These are phyloP conservation scores for Phaeosphaeriaceae sp. DNA, from an alignment of 2,329 filamentous ascomycete species.

Conservation along the genomic window DNA sequence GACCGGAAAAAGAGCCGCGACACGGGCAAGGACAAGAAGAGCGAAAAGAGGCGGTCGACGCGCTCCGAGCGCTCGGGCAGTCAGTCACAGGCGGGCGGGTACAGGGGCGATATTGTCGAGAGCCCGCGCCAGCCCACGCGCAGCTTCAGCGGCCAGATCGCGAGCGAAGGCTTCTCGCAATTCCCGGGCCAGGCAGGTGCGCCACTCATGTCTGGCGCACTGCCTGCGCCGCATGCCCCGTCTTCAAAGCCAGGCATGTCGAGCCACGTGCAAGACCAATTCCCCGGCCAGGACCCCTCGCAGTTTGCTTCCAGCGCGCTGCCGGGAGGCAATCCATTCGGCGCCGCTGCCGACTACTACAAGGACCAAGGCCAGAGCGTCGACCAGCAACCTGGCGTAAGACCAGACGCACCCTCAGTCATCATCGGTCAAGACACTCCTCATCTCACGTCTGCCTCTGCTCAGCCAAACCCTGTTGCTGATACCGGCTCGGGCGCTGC, in stretches of 20 bases:
- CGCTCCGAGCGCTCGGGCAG: slow-evolving; percentile 38
- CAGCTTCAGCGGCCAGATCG: slow-evolving; percentile 40
- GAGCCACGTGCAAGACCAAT: slow-evolving; percentile 63
- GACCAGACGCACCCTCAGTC: slow-evolving; percentile 60
- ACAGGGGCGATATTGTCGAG: slow-evolving; percentile 42
- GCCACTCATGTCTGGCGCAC: slow-evolving; percentile 44
- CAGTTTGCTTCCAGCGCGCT: slow-evolving; percentile 55
- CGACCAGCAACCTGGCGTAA: slow-evolving; percentile 64
- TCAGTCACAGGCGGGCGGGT: slow-evolving; percentile 35
- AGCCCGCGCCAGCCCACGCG: slow-evolving; percentile 28
- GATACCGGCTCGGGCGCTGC: slow-evolving; percentile 68
- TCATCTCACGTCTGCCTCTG: slow-evolving; percentile 62
- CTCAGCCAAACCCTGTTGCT: slow-evolving; percentile 59
- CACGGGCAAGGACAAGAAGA: slow-evolving; percentile 30
- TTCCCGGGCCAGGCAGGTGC: slow-evolving; percentile 45
- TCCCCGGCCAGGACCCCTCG: slow-evolving; percentile 63
- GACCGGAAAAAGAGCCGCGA: slow-evolving; percentile 34
- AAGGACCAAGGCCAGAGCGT: slow-evolving; percentile 68
- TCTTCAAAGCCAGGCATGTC: slow-evolving; percentile 41
- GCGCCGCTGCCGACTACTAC: slow-evolving; percentile 68
- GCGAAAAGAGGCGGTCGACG: slow-evolving; percentile 39
- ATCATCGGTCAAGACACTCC: slow-evolving; percentile 61
- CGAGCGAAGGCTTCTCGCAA: slow-evolving; percentile 40
- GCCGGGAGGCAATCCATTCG: slow-evolving; percentile 52
- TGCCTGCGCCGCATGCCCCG: slow-evolving; percentile 31